A percentile compares a stretch with the other conserved stretches of the same genome.
Evolutionary conservation across 2,329 filamentous ascomycete species (phyloP).

Genomic region (Beauveria sp.): DNA sequence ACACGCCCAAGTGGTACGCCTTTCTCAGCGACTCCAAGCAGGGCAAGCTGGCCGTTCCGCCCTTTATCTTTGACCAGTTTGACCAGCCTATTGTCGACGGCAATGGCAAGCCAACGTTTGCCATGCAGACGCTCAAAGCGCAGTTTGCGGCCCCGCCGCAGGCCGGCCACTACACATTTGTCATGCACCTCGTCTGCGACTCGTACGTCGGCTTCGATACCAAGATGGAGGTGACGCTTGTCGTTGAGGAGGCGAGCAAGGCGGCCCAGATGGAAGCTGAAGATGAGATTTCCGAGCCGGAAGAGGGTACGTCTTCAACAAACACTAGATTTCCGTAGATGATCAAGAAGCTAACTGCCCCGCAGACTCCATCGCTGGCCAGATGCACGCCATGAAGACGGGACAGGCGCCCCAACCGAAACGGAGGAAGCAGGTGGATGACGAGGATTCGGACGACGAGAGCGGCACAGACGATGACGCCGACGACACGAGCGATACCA

Average conservation of each 20-base stretch:
- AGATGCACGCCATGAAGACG: conserved; percentile 82
- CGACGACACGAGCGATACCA: conserved; percentile 59
- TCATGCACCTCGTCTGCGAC: conserved; percentile 89
- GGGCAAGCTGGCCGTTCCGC: conserved; percentile 91
- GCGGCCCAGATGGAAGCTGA: conserved; percentile 73
- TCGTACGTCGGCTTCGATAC: conserved; percentile 92
- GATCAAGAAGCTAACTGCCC: conserved; percentile 19
- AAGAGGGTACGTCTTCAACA: conserved; percentile 68
- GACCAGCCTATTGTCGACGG: conserved; percentile 80
- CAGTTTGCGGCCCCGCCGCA: conserved; percentile 94
- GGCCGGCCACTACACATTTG: conserved; percentile 87
- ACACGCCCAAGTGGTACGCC: conserved; percentile 86
- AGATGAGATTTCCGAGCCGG: conserved; percentile 95
- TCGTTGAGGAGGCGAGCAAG: conserved; percentile 83
- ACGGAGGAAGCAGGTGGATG: conserved; percentile 35
- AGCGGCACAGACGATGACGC: conserved; percentile 69
- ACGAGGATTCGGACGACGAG: conserved; percentile 65
- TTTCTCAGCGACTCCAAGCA: conserved; percentile 93
- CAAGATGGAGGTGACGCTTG: conserved; percentile 81
- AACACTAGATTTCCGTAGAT: not conserved
- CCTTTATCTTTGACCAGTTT: conserved; percentile 90
- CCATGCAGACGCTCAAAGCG: conserved; percentile 93
- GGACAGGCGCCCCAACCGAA: conserved; percentile 53
- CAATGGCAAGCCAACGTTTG: conserved; percentile 79
- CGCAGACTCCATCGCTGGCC: conserved; percentile 78